A percentile compares a stretch with the other conserved stretches of the same genome.
phyloP scores from a whole-genome alignment of 331 rosid species.

The Saraca asoca region DNA sequence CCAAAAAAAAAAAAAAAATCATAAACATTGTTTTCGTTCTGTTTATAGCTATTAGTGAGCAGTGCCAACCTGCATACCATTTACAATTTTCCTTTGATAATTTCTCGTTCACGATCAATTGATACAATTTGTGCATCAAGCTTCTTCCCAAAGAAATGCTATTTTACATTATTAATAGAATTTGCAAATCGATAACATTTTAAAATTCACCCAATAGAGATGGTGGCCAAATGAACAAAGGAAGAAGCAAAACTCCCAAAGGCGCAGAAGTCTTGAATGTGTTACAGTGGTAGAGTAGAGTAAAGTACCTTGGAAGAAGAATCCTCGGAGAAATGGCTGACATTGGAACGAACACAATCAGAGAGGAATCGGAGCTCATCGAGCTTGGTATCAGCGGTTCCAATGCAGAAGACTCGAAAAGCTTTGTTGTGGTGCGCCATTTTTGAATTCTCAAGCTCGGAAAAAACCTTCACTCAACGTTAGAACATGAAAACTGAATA shows the following conservation, averaged over 20 bases:
- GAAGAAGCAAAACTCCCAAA: not conserved
- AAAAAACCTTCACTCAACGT: not conserved
- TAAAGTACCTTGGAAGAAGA: conserved; percentile 46
- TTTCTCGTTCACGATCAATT: not conserved
- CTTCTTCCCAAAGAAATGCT: too few species aligned
- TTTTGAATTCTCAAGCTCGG: not conserved
- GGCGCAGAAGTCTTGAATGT: not conserved
- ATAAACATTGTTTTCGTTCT: not conserved
- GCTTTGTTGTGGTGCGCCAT: conserved; percentile 37
- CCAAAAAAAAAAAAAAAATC: not conserved
- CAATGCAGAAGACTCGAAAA: conserved; percentile 69
- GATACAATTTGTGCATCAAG: too few species aligned
- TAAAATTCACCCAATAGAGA: not conserved
- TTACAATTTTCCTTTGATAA: not conserved
- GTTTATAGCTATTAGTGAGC: not conserved
- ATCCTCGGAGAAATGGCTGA: conserved; percentile 51
- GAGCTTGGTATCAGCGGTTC: conserved; percentile 81
- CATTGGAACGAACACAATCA: conserved; percentile 63
- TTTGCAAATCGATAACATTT: not conserved
- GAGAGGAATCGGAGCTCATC: conserved; percentile 74
- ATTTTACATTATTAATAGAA: not conserved
- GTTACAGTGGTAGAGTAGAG: too few species aligned
- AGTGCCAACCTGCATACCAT: not conserved
- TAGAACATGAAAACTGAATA: not conserved
- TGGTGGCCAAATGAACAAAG: too few species aligned